phyloP scores from a whole-genome alignment of 768 basidiomycete species.

The Hydnomerulius pinastri region DNA sequence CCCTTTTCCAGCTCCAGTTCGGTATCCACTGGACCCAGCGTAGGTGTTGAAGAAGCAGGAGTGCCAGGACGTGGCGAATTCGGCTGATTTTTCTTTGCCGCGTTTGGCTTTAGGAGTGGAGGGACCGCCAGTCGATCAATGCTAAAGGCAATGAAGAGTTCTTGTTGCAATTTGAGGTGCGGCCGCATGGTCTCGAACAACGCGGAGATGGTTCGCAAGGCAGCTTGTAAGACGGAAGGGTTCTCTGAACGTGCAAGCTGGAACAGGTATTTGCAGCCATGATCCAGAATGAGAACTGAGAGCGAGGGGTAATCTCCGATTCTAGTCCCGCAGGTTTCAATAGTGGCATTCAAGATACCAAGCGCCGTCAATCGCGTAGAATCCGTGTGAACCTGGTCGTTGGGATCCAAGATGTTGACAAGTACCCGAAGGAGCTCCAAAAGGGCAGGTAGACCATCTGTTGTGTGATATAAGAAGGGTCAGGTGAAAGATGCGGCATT shows the following conservation, averaged over 20 bases:
- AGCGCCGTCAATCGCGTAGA: constrained; percentile 90
- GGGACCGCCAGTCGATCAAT: constrained; percentile 85
- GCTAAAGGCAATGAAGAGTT: constrained; percentile 91
- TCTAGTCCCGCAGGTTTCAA: constrained; percentile 79
- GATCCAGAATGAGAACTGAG: constrained; percentile 74
- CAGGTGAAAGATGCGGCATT: not conserved
- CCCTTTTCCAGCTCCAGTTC: constrained; percentile 51
- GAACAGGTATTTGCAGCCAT: constrained; percentile 95
- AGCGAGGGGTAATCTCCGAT: constrained; percentile 82
- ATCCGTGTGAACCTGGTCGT: constrained; percentile 93
- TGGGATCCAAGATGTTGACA: constrained; percentile 93
- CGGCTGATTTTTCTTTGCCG: constrained; percentile 35
- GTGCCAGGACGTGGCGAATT: constrained; percentile 57
- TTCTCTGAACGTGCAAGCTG: constrained; percentile 94
- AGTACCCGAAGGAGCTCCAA: constrained; percentile 92
- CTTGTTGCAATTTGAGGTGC: constrained; percentile 91
- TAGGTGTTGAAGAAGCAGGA: constrained; percentile 46
- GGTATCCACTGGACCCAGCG: constrained; percentile 38
- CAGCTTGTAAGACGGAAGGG: constrained; percentile 70
- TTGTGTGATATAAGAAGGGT: not conserved
- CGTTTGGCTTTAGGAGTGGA: constrained; percentile 26
- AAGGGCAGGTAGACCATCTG: constrained; percentile 90
- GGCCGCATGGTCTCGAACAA: constrained; percentile 85
- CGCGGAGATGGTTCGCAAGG: constrained; percentile 85
- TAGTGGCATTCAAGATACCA: constrained; percentile 81